Percentiles rank a stretch among this genome's conserved stretches.
Evolutionary conservation across 2,329 filamentous ascomycete species (phyloP).

Genomic region (Xylariaceae sp.): DNA sequence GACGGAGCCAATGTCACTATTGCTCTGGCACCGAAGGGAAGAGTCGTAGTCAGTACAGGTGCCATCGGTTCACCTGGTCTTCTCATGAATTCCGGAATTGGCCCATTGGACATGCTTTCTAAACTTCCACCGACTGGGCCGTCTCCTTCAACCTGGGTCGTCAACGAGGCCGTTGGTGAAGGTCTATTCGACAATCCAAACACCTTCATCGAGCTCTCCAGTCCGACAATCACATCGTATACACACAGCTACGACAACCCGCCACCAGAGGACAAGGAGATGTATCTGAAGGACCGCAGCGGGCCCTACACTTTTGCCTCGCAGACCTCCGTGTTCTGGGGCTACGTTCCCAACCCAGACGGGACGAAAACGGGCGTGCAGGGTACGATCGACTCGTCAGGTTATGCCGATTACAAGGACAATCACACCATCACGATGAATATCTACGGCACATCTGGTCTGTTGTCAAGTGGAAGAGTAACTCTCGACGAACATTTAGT

Average conservation of each 20-base stretch:
- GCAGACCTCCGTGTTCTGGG: conserved; percentile 51
- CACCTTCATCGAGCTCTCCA: conserved; percentile 46
- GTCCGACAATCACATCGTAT: conserved; percentile 42
- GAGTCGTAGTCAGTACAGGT: conserved; percentile 36
- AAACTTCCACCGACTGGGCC: conserved; percentile 18
- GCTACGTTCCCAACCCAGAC: conserved; percentile 39
- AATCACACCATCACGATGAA: conserved; percentile 50
- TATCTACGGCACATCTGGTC: conserved; percentile 51
- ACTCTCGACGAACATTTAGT: conserved; percentile 40
- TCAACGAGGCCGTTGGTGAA: conserved; percentile 44
- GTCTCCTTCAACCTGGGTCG: conserved; percentile 40
- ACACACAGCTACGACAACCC: conserved; percentile 43
- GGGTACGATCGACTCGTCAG: conserved; percentile 47
- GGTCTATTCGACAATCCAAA: conserved; percentile 53
- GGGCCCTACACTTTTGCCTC: conserved; percentile 50
- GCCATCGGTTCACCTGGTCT: conserved; percentile 32
- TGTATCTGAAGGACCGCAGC: conserved; percentile 44
- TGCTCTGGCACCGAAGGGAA: conserved; percentile 26
- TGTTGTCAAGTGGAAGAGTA: conserved; percentile 45
- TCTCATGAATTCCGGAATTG: conserved; percentile 39
- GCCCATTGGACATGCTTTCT: conserved; percentile 23
- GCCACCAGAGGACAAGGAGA: conserved; percentile 35
- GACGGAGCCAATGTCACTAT: conserved; percentile 31
- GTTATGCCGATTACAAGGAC: conserved; percentile 36
- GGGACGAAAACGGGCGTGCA: conserved; percentile 43